Evolutionary conservation across 2,329 filamentous ascomycete genomes (phyloP).

Genomic region (Sclerotinia glacialis): DNA sequence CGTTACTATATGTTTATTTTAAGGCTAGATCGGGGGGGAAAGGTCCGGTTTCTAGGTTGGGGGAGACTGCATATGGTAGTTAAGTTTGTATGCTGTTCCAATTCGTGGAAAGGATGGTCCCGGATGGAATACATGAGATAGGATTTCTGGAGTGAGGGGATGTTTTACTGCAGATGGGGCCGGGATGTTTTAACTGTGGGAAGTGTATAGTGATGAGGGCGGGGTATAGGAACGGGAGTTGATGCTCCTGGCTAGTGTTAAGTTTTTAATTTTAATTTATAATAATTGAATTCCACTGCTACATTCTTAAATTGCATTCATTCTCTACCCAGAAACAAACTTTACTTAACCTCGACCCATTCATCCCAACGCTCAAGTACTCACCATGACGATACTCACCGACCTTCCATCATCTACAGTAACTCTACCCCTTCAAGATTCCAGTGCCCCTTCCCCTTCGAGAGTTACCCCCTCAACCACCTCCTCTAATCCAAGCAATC

Average conservation of each 20-base stretch:
- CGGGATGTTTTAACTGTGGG: background rate
- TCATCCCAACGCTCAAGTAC: background rate
- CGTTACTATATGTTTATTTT: background rate
- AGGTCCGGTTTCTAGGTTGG: background rate
- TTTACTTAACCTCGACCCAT: background rate
- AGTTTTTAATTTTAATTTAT: background rate
- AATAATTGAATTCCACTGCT: background rate
- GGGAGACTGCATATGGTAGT: background rate
- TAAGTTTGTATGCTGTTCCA: background rate
- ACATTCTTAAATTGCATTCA: background rate
- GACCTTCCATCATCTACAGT: background rate
- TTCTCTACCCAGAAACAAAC: background rate
- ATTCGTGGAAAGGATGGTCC: background rate
- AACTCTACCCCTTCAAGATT: background rate
- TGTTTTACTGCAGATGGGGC: background rate
- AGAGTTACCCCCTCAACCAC: background rate
- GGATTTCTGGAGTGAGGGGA: background rate
- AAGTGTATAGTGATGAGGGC: background rate
- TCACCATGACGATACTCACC: background rate
- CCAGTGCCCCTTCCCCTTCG: background rate
- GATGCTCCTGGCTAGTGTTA: background rate
- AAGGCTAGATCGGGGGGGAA: background rate
- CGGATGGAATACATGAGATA: background rate
- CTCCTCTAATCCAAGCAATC: background rate
- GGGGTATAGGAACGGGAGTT: background rate